Evolutionary conservation across 1,284 basidiomycete species (phyloP).

Genomic region (Ganoderma boninense): DNA sequence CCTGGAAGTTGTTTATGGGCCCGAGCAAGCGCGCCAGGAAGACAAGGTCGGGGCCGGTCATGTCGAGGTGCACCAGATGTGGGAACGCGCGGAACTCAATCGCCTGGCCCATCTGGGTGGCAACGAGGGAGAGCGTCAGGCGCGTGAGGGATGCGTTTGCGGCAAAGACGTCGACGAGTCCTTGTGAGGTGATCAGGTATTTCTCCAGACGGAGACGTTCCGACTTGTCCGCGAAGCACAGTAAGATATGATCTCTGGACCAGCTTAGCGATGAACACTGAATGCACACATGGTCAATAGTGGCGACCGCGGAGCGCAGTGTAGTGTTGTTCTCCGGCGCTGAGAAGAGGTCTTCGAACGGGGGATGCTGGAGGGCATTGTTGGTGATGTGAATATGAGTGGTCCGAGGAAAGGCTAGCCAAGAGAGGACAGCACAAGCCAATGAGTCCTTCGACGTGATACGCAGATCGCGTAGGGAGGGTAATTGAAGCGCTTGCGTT

Average conservation of each 20-base stretch:
- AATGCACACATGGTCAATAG: background rate
- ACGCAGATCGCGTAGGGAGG: background rate
- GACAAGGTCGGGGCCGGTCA: background rate
- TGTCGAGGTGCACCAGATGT: background rate
- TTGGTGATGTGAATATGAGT: background rate
- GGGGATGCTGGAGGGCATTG: background rate
- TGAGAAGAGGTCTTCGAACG: background rate
- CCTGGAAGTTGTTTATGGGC: background rate
- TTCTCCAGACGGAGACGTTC: background rate
- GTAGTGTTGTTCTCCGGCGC: background rate
- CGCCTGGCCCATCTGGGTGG: too few species aligned
- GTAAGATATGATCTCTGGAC: background rate
- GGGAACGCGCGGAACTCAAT: background rate
- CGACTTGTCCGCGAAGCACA: background rate
- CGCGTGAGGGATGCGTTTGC: background rate
- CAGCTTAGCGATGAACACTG: background rate
- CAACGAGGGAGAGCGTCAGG: background rate
- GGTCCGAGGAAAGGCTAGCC: background rate
- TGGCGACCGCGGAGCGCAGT: background rate
- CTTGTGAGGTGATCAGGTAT: background rate
- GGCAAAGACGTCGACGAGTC: background rate
- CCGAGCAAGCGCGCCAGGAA: background rate
- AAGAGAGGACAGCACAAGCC: background rate
- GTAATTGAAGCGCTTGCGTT: background rate
- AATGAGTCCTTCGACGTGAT: background rate